Conservation (phyloP, 2,329 filamentous ascomycete genomes). For the Microsporum ferrugineum region DNA sequence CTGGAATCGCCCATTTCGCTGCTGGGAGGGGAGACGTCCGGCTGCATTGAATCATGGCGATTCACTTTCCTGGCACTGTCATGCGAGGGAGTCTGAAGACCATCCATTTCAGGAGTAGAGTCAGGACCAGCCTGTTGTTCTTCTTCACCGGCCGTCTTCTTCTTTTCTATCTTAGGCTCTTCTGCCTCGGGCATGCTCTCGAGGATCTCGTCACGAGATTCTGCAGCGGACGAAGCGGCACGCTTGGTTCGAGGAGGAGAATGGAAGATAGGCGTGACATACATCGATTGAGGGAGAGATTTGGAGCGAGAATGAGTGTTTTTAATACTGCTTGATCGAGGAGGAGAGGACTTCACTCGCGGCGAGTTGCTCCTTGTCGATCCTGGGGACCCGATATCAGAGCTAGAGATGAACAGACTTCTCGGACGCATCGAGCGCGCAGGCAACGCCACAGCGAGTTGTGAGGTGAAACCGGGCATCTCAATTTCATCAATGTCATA, state of each 20-base stretch:
- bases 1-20: neutral
- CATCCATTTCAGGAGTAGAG: slow-evolving; percentile 5
- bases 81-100: neutral
- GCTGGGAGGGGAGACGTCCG: neutral
- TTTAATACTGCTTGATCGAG: slow-evolving; percentile 18
- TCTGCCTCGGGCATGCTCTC: slow-evolving; percentile 32
- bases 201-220: slow-evolving; percentile 14
- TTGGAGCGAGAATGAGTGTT: slow-evolving; percentile 9
- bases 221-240: neutral
- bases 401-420: slow-evolving; percentile 30
- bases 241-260: neutral
- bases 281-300: slow-evolving; percentile 7
- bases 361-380: slow-evolving; percentile 16
- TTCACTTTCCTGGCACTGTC: neutral
- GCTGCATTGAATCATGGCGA: slow-evolving; percentile 1
- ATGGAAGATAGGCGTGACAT: neutral
- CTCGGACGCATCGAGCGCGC: slow-evolving; percentile 25
- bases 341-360: slow-evolving; percentile 15
- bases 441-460: slow-evolving; percentile 11
- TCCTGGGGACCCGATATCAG: slow-evolving; percentile 12
- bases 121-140: slow-evolving; percentile 6
- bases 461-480: slow-evolving; percentile 53
- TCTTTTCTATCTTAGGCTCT: slow-evolving; percentile 13
- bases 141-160: neutral
- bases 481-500: slow-evolving; percentile 72